Evolutionary conservation across 1,284 basidiomycete genomes (phyloP).

Genomic region (Pholiota adiposa): DNA sequence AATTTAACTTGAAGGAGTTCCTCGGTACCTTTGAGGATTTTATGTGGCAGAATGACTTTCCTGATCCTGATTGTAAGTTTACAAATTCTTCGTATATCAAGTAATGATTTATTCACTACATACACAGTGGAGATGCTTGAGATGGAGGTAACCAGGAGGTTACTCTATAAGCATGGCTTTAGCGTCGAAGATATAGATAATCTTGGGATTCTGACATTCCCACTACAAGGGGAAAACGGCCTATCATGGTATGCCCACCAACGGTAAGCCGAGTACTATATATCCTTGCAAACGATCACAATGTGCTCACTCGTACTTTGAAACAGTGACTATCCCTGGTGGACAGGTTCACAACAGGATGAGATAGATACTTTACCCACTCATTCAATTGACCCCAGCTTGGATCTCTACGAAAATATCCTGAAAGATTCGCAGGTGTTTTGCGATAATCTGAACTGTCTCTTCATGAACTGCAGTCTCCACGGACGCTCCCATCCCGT

Average conservation of each 20-base stretch:
- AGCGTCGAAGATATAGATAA: conserved; percentile 32
- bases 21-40: conserved; percentile 27
- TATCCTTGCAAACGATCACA: neutral
- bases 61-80: conserved; percentile 46
- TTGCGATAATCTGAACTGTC: conserved; percentile 23
- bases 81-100: neutral
- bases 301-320: neutral
- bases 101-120: neutral
- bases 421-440: conserved; percentile 12
- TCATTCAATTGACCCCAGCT: neutral
- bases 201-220: conserved; percentile 22
- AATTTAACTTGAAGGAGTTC: conserved; percentile 32
- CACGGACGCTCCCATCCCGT: conserved; percentile 10
- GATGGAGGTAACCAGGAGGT: conserved; percentile 35
- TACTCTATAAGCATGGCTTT: conserved; percentile 28
- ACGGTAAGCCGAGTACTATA: conserved; percentile 29
- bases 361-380: conserved; percentile 2
- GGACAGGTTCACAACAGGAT: conserved; percentile 17
- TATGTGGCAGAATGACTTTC: conserved; percentile 39
- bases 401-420: conserved; percentile 9
- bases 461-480: conserved; percentile 8
- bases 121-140: conserved; percentile 39
- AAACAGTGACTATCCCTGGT: conserved; percentile 18
- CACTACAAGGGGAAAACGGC: conserved; percentile 26
- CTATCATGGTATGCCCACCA: conserved; percentile 38